Base-by-base conservation (phyloP, 495 filamentous ascomycete species). In the Annulohypoxylon maeteangense region DNA sequence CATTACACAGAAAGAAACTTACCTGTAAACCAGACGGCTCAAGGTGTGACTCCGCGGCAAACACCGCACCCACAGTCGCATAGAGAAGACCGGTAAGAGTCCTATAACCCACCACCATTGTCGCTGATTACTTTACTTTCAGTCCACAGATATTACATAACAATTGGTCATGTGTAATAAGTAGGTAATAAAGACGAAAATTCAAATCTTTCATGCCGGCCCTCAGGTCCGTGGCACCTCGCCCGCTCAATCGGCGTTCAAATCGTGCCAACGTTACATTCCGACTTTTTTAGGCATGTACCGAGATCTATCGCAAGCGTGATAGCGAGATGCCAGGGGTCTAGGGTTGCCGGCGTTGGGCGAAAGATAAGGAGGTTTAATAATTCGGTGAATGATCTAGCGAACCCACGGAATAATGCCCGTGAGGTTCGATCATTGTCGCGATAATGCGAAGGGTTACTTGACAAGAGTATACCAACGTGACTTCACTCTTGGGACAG, bases 281-380 rank as follows among this genome's bases (percentile, higher is more conserved):
- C 70, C 60, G 60, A 55, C 65, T 16, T 32, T n/a, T 65, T 73
- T 68, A 73, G 65, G 61, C 65, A 68, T 29, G 27, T 68, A 40
- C 65, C 70, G 70, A 68, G 70, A 68, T 73, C 70, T 65, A 22
- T 48, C 40, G 59, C 53, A 55, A 50, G 44, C 64, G 63, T 72
- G 57, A 64, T 64, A 59, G 36, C 42, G 44, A 59, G 29, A 36
- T 45, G 14, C 40, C 54, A 23, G 38, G 36, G 56, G 20, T 45
- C 8, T 32, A 18, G 20, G 38, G 22, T 53, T 62, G 25, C 58
- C 44, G 48, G 54, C 27, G 18, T 22, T 7, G 59, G 27, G 27
- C 16, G 14, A 60, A 12, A 27, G 29, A 48, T 34, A 23, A 22
- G 47, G 29, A 34, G 50, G 25, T 54, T 54, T 14, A 53, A 31